Evolutionary conservation across 371 early-diverging fungal species (phyloP).

Genomic region (Haplosporangium sp.): DNA sequence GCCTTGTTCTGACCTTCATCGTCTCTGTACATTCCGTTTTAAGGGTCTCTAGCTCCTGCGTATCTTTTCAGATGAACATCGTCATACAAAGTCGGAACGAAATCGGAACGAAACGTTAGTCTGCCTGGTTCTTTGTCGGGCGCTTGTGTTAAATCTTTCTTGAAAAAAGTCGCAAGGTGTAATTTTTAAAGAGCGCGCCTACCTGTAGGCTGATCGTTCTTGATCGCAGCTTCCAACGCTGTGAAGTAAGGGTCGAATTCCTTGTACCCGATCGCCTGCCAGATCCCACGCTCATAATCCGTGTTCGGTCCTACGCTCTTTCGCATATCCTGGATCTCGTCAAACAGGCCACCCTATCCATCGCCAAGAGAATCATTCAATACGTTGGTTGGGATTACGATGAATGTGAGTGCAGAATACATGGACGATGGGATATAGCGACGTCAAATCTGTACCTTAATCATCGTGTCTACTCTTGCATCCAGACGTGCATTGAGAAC

Average conservation of each 20-base stretch:
- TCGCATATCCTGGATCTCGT: constrained; percentile 80
- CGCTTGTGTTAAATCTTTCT: not conserved
- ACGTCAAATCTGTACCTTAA: constrained; percentile 55
- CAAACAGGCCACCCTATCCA: constrained; percentile 78
- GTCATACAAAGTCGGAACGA: not conserved
- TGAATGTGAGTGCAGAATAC: not conserved
- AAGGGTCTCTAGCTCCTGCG: constrained; percentile 60
- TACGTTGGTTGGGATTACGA: too few species aligned
- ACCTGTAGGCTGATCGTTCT: constrained; percentile 31
- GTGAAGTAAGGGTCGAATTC: constrained; percentile 82
- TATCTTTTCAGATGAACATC: constrained; percentile 6
- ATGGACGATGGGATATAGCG: not conserved
- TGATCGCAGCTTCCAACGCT: constrained; percentile 57
- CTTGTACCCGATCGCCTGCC: constrained; percentile 90
- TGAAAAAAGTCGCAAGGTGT: not conserved
- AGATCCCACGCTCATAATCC: constrained; percentile 83
- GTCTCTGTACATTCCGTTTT: constrained; percentile 69
- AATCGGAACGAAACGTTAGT: too few species aligned
- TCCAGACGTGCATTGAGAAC: constrained; percentile 82
- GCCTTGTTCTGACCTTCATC: constrained; percentile 89
- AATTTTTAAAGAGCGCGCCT: not conserved
- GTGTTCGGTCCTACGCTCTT: constrained; percentile 61
- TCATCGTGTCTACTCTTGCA: constrained; percentile 88
- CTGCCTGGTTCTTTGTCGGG: not conserved
- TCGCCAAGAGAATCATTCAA: not conserved